These are phyloP conservation scores for Benincasa hispida DNA, from an alignment of 306 rosid genomes.

Conservation along the genomic window DNA sequence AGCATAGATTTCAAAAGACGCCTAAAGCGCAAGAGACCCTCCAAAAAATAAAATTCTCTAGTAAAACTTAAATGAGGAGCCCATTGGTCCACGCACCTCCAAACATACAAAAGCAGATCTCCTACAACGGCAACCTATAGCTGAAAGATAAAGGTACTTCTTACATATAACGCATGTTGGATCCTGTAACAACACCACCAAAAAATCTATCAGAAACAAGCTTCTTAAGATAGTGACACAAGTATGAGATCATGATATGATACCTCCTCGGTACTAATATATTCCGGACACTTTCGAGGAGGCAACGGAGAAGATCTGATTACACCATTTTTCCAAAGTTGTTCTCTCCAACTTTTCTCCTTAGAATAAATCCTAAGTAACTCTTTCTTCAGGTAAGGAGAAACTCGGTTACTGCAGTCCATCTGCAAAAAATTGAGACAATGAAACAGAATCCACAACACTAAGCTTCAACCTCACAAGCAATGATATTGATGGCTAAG, in stretches of 20 bases:
- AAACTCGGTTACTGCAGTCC: constrained; percentile 42
- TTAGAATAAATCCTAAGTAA: constrained; percentile 43
- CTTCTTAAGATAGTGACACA: constrained; percentile 11
- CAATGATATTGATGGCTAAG: background rate
- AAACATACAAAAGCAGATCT: constrained; percentile 76
- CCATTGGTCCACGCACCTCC: constrained; percentile 47
- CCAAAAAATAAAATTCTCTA: background rate
- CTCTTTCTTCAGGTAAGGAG: constrained; percentile 70
- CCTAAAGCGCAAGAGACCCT: background rate
- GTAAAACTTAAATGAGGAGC: background rate
- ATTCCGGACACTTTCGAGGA: constrained; percentile 57
- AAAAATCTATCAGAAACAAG: constrained; percentile 11
- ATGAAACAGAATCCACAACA: background rate
- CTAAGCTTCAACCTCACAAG: background rate
- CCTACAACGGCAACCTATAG: constrained; percentile 73
- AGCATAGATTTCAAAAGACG: constrained; percentile 4
- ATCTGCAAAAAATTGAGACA: constrained; percentile 38
- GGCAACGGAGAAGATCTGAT: constrained; percentile 59
- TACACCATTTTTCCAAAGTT: constrained; percentile 80
- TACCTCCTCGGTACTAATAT: constrained; percentile 92
- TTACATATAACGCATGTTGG: constrained; percentile 82
- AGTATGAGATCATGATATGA: constrained; percentile 8
- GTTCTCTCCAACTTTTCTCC: constrained; percentile 79
- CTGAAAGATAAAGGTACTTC: constrained; percentile 91
- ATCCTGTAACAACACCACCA: constrained; percentile 42